phyloP scores from a whole-genome alignment of 2,329 filamentous ascomycete species.

The Rosellinia necatrix region DNA sequence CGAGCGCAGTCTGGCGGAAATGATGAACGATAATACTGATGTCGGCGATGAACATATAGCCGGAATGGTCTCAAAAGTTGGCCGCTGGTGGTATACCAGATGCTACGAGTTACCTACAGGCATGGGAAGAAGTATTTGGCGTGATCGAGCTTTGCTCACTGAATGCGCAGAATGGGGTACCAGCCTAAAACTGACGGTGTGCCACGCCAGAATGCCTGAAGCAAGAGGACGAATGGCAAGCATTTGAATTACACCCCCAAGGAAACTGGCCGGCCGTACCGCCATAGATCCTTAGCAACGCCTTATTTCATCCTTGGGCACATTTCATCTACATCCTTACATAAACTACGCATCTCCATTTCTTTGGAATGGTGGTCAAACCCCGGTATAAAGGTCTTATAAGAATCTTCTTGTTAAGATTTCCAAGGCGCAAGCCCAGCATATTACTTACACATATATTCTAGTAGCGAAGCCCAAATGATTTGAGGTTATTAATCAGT shows the following conservation, averaged over 20 bases:
- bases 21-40: conserved; percentile 72
- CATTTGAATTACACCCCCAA: conserved; percentile 44
- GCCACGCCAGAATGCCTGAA: conserved; percentile 82
- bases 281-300: not conserved
- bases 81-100: conserved; percentile 93
- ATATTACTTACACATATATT: conserved; percentile 15
- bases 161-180: conserved; percentile 89
- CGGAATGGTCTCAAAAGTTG: conserved; percentile 88
- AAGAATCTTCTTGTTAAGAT: conserved; percentile 22
- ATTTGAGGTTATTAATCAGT: not conserved
- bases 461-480: conserved; percentile 6
- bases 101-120: conserved; percentile 78
- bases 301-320: not conserved
- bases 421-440: conserved; percentile 25
- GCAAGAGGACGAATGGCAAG: conserved; percentile 51
- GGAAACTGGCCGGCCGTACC: not conserved
- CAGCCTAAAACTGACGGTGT: conserved; percentile 88
- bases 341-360: conserved; percentile 5
- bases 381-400: conserved; percentile 9
- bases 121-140: conserved; percentile 73
- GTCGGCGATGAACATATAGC: conserved; percentile 83
- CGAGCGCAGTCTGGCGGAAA: conserved; percentile 67
- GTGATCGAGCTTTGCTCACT: conserved; percentile 71
- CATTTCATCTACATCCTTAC: not conserved
- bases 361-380: not conserved